Conservation (phyloP, 768 basidiomycete species). For the Boletus reticuloceps region DNA sequence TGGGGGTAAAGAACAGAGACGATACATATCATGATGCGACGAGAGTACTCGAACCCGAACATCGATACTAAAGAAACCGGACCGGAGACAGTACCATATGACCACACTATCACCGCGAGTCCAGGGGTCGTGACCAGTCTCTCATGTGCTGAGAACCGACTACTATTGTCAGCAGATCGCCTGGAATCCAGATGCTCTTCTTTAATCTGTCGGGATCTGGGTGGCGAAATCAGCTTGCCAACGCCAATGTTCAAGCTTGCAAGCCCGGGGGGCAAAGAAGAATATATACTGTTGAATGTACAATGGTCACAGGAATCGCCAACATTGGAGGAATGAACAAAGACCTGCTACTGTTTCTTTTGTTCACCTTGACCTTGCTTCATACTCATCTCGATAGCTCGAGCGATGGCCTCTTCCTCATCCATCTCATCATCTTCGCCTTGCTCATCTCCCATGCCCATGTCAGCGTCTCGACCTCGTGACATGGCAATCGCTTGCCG, state of each 20-base stretch:
- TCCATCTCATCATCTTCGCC: conserved; percentile 69
- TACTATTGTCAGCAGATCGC: not conserved
- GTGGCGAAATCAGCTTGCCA: not conserved
- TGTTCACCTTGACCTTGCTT: conserved; percentile 51
- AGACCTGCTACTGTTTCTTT: conserved; percentile 28
- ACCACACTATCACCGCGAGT: too few species aligned
- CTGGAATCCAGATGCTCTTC: too few species aligned
- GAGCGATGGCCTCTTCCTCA: conserved; percentile 87
- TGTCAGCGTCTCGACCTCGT: conserved; percentile 49
- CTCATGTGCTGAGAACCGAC: not conserved
- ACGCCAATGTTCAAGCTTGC: not conserved
- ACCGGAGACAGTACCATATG: too few species aligned
- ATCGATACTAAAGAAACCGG: too few species aligned
- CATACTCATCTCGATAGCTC: conserved; percentile 95
- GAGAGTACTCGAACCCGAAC: too few species aligned
- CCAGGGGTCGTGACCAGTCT: too few species aligned
- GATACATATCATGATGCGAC: too few species aligned
- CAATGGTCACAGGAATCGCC: not conserved
- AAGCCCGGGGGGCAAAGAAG: not conserved
- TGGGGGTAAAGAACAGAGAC: too few species aligned
- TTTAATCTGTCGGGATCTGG: too few species aligned
- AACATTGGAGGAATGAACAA: not conserved
- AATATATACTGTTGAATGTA: conserved; percentile 1
- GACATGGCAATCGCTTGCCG: conserved; percentile 78
- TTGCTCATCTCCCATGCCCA: conserved; percentile 39